Base-by-base conservation (phyloP, 2,329 filamentous ascomycete genomes). In the Metarhizium guizhouense region DNA sequence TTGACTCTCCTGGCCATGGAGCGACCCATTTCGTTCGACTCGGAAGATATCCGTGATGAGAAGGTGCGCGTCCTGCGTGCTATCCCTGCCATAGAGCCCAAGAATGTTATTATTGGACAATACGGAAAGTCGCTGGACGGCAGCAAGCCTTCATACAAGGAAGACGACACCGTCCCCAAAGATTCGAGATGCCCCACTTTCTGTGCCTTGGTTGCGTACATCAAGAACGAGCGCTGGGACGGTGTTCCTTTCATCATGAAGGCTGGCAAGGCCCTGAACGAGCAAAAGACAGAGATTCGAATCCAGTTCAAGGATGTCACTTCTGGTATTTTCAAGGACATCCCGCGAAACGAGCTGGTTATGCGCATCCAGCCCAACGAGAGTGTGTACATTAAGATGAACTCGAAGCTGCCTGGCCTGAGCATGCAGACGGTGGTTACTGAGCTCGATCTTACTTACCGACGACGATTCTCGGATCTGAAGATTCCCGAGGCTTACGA, bases 371-470 rank as follows among this genome's bases (percentile, higher is more conserved):
- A 99, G 79, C 94, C 94, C 66, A 99, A 99, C 78, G 94, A 99
- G 82, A 95, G 90, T 70, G 92, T 99, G 63, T 99, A 99, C 78
- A 95, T 97, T 75, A 99, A 99, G 85, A 99, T 99, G 94, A 99
- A 99, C 86, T 97, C 93, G 34, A 99, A 99, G 82, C 81, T 99
- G 57, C 95, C 94, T 20, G 94, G 94, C 66, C 80, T 99, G 67
- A 97, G 91, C 79, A 99, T 97, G 92, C 94, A 99, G 81, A 99
- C 94, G 13, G 94, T 97, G 43, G 90, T 96, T 65, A 99, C 94
- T 58, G 94, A 99, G 78, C 88, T 99, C 58, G 94, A 99, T 70
- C 84, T 99, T 64, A 99, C 95, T 61, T 99, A 99, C 81, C 86
- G 95, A 70, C 87, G 94, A 73, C 88, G 95, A 64, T 99, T 99